A percentile compares a stretch with the other conserved stretches of the same genome.
phyloP scores from a whole-genome alignment of 2,329 filamentous ascomycete genomes.

The Xylariaceae sp. region DNA sequence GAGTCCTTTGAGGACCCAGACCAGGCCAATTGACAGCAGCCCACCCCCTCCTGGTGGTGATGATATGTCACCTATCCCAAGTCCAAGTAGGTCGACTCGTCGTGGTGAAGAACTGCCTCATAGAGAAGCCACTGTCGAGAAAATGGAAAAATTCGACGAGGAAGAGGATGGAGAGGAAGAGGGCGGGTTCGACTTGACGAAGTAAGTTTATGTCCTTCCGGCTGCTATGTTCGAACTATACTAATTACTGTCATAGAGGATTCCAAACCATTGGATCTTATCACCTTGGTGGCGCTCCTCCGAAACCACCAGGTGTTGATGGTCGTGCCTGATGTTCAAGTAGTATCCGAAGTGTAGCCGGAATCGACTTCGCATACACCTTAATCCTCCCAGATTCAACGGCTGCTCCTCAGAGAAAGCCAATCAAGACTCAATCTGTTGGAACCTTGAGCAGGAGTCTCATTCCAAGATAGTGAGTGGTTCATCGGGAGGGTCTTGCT shows the following conservation, averaged over 20 bases:
- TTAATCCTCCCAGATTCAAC: too few species aligned
- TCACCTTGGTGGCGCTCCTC: background rate
- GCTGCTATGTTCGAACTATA: background rate
- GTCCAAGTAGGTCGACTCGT: slow-evolving; percentile 40
- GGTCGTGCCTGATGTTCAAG: too few species aligned
- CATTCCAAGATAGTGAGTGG: too few species aligned
- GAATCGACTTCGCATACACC: too few species aligned
- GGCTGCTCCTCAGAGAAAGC: too few species aligned
- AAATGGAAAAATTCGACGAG: slow-evolving; percentile 14
- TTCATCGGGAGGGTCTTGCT: too few species aligned
- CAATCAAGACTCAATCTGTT: too few species aligned
- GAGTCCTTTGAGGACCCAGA: slow-evolving; percentile 52
- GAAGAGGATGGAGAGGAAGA: slow-evolving; percentile 41
- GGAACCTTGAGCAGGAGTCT: too few species aligned
- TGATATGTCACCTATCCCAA: slow-evolving; percentile 47
- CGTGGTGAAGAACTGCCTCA: slow-evolving; percentile 20
- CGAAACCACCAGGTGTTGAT: too few species aligned
- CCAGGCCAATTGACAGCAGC: slow-evolving; percentile 52
- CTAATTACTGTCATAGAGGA: background rate
- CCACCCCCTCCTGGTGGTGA: slow-evolving; percentile 45
- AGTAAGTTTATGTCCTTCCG: slow-evolving; percentile 35
- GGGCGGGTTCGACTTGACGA: slow-evolving; percentile 54
- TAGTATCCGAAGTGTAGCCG: too few species aligned
- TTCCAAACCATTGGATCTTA: background rate
- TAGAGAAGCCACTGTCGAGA: slow-evolving; percentile 14